Conservation (phyloP, 1,284 basidiomycete genomes). For the Earliella scabrosa region DNA sequence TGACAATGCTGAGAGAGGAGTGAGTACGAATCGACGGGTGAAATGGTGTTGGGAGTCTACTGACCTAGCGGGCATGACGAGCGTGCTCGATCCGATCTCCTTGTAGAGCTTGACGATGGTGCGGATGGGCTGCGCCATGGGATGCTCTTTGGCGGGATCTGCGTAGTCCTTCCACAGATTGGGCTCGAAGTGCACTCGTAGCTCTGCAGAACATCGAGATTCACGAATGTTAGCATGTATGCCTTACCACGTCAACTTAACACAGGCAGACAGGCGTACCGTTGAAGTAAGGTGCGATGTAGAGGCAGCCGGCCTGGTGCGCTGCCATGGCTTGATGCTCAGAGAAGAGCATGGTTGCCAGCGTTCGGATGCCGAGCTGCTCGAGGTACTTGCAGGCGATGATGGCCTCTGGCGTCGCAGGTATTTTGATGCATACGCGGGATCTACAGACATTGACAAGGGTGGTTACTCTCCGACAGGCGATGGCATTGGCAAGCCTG, state of each 20-base stretch:
- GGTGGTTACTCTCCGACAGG: background rate
- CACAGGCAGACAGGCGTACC: conserved; percentile 35
- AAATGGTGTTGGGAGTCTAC: background rate
- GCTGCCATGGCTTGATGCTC: conserved; percentile 52
- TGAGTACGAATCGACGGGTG: too few relatives aligned
- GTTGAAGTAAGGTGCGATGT: conserved; percentile 55
- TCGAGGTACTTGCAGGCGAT: conserved; percentile 48
- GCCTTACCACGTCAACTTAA: too few relatives aligned
- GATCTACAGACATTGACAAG: conserved; percentile 35
- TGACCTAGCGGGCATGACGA: conserved; percentile 57
- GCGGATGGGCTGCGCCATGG: conserved; percentile 44
- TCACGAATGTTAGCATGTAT: background rate
- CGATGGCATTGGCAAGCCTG: background rate
- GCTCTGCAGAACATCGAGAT: conserved; percentile 35
- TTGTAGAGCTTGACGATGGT: conserved; percentile 44
- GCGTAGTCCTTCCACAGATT: conserved; percentile 46
- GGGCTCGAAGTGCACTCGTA: conserved; percentile 52
- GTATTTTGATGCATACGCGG: conserved; percentile 57
- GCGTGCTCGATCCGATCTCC: conserved; percentile 42
- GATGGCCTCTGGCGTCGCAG: conserved; percentile 49
- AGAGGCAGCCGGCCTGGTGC: conserved; percentile 50
- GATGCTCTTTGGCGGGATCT: conserved; percentile 46
- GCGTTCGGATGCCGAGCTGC: conserved; percentile 46
- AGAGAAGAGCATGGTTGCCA: conserved; percentile 52
- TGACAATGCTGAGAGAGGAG: conserved; percentile 42